Conservation (phyloP, 192 early-diverging fungal genomes). For the Coemansia asiatica region DNA sequence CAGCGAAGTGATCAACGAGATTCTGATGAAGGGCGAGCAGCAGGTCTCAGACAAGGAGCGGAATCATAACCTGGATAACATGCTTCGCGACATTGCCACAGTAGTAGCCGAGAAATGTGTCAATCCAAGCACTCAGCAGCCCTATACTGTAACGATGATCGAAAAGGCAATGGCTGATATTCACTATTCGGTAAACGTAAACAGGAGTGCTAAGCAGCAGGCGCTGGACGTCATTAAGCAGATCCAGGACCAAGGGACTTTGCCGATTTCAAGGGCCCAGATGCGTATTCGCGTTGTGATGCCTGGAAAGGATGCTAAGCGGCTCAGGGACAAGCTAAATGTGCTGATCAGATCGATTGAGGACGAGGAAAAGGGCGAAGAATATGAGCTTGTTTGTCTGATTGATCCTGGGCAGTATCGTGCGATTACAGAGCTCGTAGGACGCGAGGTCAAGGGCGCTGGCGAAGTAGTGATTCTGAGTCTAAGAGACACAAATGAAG, state of each 20-base stretch:
- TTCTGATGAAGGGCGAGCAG: conserved; percentile 92
- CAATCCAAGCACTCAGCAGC: conserved; percentile 91
- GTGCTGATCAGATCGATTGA: conserved; percentile 71
- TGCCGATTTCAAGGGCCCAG: conserved; percentile 93
- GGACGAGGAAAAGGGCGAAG: conserved; percentile 67
- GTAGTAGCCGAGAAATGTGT: conserved; percentile 94
- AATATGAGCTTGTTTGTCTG: conserved; percentile 53
- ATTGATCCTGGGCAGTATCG: conserved; percentile 95
- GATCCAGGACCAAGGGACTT: conserved; percentile 81
- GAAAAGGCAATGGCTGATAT: conserved; percentile 97
- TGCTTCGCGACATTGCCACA: conserved; percentile 91
- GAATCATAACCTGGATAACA: conserved; percentile 75
- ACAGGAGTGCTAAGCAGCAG: conserved; percentile 77
- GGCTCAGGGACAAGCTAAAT: conserved; percentile 72
- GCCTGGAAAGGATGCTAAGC: conserved; percentile 85
- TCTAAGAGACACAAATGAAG: conserved; percentile 70
- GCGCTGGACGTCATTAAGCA: conserved; percentile 93
- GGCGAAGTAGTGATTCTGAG: conserved; percentile 88
- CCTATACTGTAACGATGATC: conserved; percentile 96
- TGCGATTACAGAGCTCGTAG: conserved; percentile 78
- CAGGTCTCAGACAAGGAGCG: conserved; percentile 98
- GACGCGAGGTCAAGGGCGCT: conserved; percentile 80
- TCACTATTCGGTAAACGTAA: conserved; percentile 88
- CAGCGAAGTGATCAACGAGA: conserved; percentile 81
- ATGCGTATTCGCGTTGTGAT: conserved; percentile 86